Base-by-base conservation (phyloP, 1,284 basidiomycete genomes). In the Irpex sp. region DNA sequence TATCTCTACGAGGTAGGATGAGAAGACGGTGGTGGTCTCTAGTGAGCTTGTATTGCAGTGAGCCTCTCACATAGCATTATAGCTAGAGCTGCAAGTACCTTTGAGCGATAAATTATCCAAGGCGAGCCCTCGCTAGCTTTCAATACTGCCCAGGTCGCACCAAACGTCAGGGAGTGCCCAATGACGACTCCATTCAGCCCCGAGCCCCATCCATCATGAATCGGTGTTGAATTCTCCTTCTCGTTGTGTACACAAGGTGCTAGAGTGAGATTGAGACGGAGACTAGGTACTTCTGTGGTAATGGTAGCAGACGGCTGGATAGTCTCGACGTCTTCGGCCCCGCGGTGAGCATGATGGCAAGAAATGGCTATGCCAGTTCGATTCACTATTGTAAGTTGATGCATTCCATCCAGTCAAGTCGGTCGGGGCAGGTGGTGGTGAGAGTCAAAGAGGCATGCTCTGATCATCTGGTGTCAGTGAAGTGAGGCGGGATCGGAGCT, bases 51-150 rank as follows among this genome's bases (percentile, higher is more conserved):
- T 51, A 21, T 59, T 31, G 21, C 40, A 19, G 3, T 47, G 7
- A 57, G 34, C 4, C 5, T 17, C 52, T 8, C 34, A 63, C 58
- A 65, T 21, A 47, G 13, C 51, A 40, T 31, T 54, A 9, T 38
- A 13, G 8, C 15, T 21, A 47, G 11, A 26, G n/a, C 4, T 9
- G 4, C 9, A 60, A 80, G 59, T 65, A 88, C 88, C 71, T 78
- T 79, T 66, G 76, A 79, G 54, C 78, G 75, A 68, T 85, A 89
- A 37, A 88, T 71, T 54, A 77, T 72, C 85, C 86, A 90, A n/a
- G 81, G 82, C 67, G 78, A 85, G 37, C 76, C 76, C 7, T 77
- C 72, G 6, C 77, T 74, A 5, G 79, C 71, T 1, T 71, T 59
- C 11, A 86, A 67, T 34, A 74, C 72, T 66, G 79, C 76, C 83